These are phyloP conservation scores for Cladosporium colombiae DNA, from an alignment of 2,329 filamentous ascomycete genomes.

Conservation along the genomic window DNA sequence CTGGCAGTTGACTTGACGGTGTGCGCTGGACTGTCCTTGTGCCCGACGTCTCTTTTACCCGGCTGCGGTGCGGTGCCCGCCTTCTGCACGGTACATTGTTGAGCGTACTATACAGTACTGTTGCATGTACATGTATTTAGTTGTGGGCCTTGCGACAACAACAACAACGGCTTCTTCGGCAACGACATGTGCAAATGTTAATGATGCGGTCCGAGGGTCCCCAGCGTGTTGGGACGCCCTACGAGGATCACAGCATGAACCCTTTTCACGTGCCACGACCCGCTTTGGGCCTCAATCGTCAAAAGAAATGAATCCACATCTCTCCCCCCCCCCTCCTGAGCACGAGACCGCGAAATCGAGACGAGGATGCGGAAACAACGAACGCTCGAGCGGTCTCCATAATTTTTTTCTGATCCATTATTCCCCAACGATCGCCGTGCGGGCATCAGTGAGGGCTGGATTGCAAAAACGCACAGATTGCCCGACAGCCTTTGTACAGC, in stretches of 20 bases:
- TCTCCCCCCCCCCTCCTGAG: background rate
- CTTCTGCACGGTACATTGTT: background rate
- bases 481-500: background rate
- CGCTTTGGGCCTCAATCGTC: background rate
- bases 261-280: background rate
- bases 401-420: background rate
- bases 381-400: background rate
- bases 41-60: background rate
- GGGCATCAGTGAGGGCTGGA: background rate
- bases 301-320: background rate
- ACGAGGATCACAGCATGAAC: background rate
- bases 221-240: slow-evolving; percentile 1
- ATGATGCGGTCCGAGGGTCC: background rate
- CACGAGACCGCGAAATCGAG: background rate
- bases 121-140: background rate
- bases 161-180: background rate
- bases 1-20: background rate
- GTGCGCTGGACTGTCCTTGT: slow-evolving; percentile 3
- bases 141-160: background rate
- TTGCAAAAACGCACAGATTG: background rate
- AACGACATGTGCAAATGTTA: background rate
- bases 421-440: background rate
- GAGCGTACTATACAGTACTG: background rate
- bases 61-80: background rate
- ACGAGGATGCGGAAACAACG: background rate